A percentile compares a stretch with the other conserved stretches of the same genome.
Evolutionary conservation across 257 asterid genomes (phyloP).

Genomic region (Striga asiatica): DNA sequence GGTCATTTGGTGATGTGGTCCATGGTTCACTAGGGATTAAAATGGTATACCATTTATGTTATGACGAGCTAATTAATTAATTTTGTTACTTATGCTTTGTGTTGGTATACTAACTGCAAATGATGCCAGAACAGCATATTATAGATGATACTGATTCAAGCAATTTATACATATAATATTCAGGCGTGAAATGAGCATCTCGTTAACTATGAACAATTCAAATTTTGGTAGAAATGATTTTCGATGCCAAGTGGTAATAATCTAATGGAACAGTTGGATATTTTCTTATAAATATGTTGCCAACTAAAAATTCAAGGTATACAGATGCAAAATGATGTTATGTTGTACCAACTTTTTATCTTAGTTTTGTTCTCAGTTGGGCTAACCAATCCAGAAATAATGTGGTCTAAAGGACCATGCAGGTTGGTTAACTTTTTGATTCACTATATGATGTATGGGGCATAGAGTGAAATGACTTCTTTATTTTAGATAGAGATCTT

Average conservation of each 20-base stretch:
- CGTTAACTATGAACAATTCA: no score
- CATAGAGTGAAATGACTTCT: neutral
- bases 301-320: neutral
- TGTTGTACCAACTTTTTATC: neutral
- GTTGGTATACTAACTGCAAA: neutral
- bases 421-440: neutral
- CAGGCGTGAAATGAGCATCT: no score
- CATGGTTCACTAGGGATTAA: slow-evolving; percentile 7
- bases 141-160: neutral
- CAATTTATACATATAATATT: neutral
- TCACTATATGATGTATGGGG: neutral
- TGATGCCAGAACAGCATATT: neutral
- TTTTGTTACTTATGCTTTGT: neutral
- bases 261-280: neutral
- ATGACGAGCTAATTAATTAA: neutral
- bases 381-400: neutral
- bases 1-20: neutral
- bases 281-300: neutral
- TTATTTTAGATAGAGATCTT: neutral
- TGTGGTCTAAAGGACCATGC: neutral
- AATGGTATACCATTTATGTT: slow-evolving; percentile 1
- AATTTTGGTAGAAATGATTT: neutral
- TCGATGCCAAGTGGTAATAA: neutral
- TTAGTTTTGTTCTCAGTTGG: neutral
- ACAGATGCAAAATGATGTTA: no score